Evolutionary conservation across 2,329 filamentous ascomycete genomes (phyloP).

Genomic region (Plectosphaerella cucumerina): DNA sequence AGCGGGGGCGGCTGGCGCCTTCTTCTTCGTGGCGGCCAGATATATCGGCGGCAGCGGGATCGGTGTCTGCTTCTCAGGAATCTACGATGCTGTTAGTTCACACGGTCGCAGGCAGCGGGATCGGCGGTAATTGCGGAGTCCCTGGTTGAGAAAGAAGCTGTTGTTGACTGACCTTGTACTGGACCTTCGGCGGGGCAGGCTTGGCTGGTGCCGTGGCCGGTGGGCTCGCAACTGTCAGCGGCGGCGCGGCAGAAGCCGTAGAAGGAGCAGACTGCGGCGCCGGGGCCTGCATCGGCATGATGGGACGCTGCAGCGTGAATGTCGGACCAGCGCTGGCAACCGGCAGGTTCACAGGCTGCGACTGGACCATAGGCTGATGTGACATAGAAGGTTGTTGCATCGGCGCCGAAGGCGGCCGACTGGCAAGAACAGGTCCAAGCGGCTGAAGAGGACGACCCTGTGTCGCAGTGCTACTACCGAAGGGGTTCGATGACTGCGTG

Average conservation of each 20-base stretch:
- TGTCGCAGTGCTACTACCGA: too few relatives aligned
- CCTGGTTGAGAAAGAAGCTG: not conserved
- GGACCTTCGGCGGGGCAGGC: constrained; percentile 10
- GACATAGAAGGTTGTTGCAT: not conserved
- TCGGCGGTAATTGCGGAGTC: not conserved
- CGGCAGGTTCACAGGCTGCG: too few relatives aligned
- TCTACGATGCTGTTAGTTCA: constrained; percentile 20
- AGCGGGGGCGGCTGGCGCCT: constrained; percentile 14
- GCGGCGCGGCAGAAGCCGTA: constrained; percentile 8
- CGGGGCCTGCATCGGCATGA: not conserved
- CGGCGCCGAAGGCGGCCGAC: not conserved
- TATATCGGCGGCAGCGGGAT: constrained; percentile 40
- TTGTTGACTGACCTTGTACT: constrained; percentile 11
- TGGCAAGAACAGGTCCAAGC: too few relatives aligned
- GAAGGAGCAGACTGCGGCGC: constrained; percentile 5
- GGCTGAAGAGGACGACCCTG: too few relatives aligned
- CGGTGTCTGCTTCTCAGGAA: constrained; percentile 35
- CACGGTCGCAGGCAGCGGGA: constrained; percentile 16
- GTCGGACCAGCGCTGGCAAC: too few relatives aligned
- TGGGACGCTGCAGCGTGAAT: not conserved
- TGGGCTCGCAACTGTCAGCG: constrained; percentile 5
- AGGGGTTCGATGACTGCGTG: too few relatives aligned
- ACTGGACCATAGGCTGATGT: too few relatives aligned
- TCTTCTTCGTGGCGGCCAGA: constrained; percentile 31
- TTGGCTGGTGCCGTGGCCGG: constrained; percentile 7